A percentile compares a stretch with the other conserved stretches of the same genome.
Evolutionary conservation across 2,329 filamentous ascomycete genomes (phyloP).

Genomic region (Tolypocladium paradoxum): DNA sequence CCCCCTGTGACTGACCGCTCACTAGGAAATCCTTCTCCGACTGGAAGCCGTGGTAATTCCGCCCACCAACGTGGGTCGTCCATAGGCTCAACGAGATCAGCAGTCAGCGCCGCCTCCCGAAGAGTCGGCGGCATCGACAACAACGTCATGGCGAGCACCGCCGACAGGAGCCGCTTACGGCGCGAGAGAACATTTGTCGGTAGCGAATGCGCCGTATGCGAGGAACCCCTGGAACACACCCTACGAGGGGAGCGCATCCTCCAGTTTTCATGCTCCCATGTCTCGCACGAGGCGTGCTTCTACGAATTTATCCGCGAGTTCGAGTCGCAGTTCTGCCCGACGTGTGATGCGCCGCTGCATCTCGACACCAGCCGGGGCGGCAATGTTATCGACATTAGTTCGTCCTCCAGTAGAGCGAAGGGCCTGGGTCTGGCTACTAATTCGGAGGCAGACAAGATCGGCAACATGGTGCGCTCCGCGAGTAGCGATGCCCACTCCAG

Average conservation of each 20-base stretch:
- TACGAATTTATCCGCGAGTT: conserved; percentile 97
- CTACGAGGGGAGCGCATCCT: conserved; percentile 86
- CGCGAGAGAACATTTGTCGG: conserved; percentile 93
- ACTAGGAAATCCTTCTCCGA: conserved; percentile 15
- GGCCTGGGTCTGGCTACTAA: conserved; percentile 14
- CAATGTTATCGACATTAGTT: conserved; percentile 86
- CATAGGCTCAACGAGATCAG: conserved; percentile 21
- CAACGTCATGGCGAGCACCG: conserved; percentile 32
- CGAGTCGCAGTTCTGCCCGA: conserved; percentile 87
- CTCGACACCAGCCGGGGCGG: conserved; percentile 87
- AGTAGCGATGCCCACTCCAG: conserved; percentile 49
- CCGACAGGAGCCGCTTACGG: conserved; percentile 68
- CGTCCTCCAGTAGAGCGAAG: conserved; percentile 11
- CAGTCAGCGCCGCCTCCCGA: conserved; percentile 18
- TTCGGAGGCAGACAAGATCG: conserved; percentile 68
- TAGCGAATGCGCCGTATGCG: conserved; percentile 88
- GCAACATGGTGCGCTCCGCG: conserved; percentile 78
- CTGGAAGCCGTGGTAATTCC: conserved; percentile 14
- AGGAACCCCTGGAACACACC: conserved; percentile 93
- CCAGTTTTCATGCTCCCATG: conserved; percentile 93
- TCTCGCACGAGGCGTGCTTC: conserved; percentile 96
- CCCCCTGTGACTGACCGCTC: neutral
- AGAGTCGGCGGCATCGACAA: conserved; percentile 27
- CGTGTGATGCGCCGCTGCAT: conserved; percentile 83
- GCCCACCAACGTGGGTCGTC: conserved; percentile 21